Evolutionary conservation across 768 basidiomycete species (phyloP).

Genomic region (Podaxis sp.): DNA sequence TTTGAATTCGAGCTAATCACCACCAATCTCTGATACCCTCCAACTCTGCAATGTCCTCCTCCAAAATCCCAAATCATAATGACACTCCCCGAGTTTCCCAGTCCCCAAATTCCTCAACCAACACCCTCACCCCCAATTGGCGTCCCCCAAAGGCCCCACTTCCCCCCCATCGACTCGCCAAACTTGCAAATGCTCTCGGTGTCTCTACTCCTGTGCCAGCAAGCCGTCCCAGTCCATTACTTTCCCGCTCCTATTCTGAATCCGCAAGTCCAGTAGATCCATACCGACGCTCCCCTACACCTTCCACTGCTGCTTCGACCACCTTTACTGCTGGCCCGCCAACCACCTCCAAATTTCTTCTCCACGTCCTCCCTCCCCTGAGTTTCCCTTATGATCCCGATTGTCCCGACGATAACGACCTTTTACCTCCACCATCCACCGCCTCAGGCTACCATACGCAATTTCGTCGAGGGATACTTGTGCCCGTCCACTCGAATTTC

Average conservation of each 20-base stretch:
- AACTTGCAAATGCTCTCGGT: conserved; percentile 83
- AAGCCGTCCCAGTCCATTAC: conserved; percentile 27
- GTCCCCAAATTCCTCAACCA: conserved; percentile 23
- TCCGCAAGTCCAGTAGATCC: conserved; percentile 33
- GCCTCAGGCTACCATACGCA: conserved; percentile 79
- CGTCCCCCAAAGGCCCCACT: conserved; percentile 69
- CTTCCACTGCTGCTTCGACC: conserved; percentile 42
- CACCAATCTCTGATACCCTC: not conserved
- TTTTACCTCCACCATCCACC: conserved; percentile 50
- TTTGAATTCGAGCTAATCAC: not conserved
- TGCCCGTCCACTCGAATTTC: conserved; percentile 82
- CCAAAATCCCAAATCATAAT: conserved; percentile 19
- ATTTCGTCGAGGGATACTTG: conserved; percentile 81
- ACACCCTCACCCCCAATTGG: conserved; percentile 45
- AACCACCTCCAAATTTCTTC: conserved; percentile 64
- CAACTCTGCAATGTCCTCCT: too few species aligned
- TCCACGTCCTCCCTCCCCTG: conserved; percentile 81
- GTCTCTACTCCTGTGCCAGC: conserved; percentile 73
- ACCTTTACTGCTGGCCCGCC: conserved; percentile 35
- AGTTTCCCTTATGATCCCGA: conserved; percentile 68
- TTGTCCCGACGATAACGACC: conserved; percentile 38
- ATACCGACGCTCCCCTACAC: conserved; percentile 51
- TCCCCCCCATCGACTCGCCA: conserved; percentile 74
- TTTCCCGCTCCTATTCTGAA: conserved; percentile 36
- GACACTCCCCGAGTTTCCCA: conserved; percentile 26